phyloP scores from a whole-genome alignment of 768 basidiomycete species.

The Bullera alba region DNA sequence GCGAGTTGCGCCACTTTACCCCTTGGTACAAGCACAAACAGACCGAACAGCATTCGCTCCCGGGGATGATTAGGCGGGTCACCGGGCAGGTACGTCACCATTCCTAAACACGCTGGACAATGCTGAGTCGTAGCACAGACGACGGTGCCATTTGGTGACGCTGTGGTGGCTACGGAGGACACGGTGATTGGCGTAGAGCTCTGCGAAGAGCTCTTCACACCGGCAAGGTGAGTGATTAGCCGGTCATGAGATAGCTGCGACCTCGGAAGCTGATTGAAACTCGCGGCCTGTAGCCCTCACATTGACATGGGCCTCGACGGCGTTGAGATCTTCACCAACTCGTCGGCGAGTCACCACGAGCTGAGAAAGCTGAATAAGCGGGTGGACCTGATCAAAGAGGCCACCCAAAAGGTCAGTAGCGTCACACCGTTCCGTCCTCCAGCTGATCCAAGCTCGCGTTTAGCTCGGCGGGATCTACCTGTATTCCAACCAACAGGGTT shows the following conservation, averaged over 20 bases:
- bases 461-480: constrained; percentile 94
- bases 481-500: constrained; percentile 98
- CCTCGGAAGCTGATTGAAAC: constrained; percentile 1
- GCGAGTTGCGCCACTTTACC: constrained; percentile 61
- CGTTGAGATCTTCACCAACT: constrained; percentile 98
- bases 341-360: constrained; percentile 96
- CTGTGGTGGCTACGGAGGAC: constrained; percentile 83
- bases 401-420: constrained; percentile 71
- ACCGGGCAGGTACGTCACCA: constrained; percentile 67
- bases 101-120: background rate
- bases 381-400: constrained; percentile 92
- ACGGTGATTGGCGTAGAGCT: constrained; percentile 95
- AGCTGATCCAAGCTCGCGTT: background rate
- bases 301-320: constrained; percentile 97
- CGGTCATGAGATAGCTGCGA: background rate
- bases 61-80: constrained; percentile 75
- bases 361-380: constrained; percentile 88
- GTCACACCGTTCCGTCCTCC: too few relatives aligned
- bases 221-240: constrained; percentile 64
- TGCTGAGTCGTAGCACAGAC: constrained; percentile 49
- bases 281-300: constrained; percentile 84
- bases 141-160: constrained; percentile 93
- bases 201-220: constrained; percentile 97
- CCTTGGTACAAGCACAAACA: constrained; percentile 87
- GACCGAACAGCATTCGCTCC: constrained; percentile 86